Evolutionary conservation across 2,329 filamentous ascomycete genomes (phyloP), one percentile per base, ranked within the genome.

Genomic region (Colletotrichum echinochloae): DNA sequence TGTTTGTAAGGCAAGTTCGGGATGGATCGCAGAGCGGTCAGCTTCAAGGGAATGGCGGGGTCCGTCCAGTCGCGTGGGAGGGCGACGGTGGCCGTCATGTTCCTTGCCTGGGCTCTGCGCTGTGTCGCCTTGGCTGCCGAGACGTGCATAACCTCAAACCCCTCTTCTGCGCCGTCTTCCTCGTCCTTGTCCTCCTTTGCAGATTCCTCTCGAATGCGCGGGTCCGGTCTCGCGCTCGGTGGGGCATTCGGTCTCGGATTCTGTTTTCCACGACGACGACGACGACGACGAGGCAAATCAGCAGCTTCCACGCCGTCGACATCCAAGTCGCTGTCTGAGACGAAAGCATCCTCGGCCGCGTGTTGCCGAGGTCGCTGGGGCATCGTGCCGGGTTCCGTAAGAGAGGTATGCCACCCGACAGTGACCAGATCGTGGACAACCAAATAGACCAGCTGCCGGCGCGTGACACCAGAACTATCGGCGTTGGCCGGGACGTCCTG

Each of bases 1-100:
- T 88, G 86, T 63, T 84, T 84, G 77, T 87, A 89, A 1, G 86
- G 87, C 1, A 89, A 81, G 70, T 83, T 79, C 0, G 86, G 85
- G 59, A 89, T 84, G 8, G 83, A 79, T 56, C 81, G 81, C 16
- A 89, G 79, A 4, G 81, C 80, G 0, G 86, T 88, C 35, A 89
- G 83, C 72, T 86, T 88, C 20, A 88, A 79, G 0, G 86, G 85
- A 0, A 77, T 79, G 33, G 80, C 79, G 0, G 77, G 80, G 60
- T 85, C 76, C 61, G 81, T 79, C 78, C 81, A 83, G 61, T 83
- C 79, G 69, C 80, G 81, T 3, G 84, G 79, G 3, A 83, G 76
- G 3, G 80, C 78, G 28, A 84, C 73, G 4, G 81, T 78, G 33
- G 41, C 37, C 7, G 55, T 39, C 28, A 51, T 35, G 5, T 35